Evolutionary conservation across 768 basidiomycete genomes (phyloP), one percentile per base, ranked within the genome.

Genomic region (Rickenella mellea): DNA sequence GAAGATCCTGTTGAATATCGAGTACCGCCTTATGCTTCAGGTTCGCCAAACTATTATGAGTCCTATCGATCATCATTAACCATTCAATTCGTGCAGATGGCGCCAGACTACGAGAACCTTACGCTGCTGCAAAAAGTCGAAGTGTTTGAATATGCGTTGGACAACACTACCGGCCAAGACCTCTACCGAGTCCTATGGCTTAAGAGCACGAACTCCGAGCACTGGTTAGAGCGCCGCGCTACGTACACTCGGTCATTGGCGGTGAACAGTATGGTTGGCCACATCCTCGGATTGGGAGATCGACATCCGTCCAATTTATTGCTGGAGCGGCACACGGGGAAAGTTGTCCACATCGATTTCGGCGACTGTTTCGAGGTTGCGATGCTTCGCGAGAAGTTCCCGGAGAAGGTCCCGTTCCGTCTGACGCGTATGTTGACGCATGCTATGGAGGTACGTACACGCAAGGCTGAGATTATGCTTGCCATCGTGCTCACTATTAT

Each of bases 281-380:
- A 99, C 63, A 97, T 99, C 46, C 71, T 97, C 40, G 94, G 94
- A 28, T 68, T 99, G 9, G 94, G 94, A n/a, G 94, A 99, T 63
- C 82, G 94, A 11, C 94, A 99, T 58, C 94, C 94, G 24, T 92
- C 89, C 48, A 99, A 99, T 66, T 57, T 98, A 36, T 72, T 99
- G 53, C 73, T 99, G 20, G 89, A 92, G 58, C 81, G 91, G 47
- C 80, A 78, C 47, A 90, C 86, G 1, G 94, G 94, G 26, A 90
- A 93, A 61, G 83, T 98, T 26, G 89, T 98, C 27, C 96, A 99
- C 55, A 96, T 92, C 48, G 92, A 93, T 58, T 93, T 90, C 50
- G 96, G 96, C 39, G 96, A 99, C 58, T 99, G 96, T 57, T 99
- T 97, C 62, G 93, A 98, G 63, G 83, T 96, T 31, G 92, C 93